These are phyloP conservation scores for Candida insectalens DNA, from an alignment of 805 yeast genomes.

Conservation along the genomic window DNA sequence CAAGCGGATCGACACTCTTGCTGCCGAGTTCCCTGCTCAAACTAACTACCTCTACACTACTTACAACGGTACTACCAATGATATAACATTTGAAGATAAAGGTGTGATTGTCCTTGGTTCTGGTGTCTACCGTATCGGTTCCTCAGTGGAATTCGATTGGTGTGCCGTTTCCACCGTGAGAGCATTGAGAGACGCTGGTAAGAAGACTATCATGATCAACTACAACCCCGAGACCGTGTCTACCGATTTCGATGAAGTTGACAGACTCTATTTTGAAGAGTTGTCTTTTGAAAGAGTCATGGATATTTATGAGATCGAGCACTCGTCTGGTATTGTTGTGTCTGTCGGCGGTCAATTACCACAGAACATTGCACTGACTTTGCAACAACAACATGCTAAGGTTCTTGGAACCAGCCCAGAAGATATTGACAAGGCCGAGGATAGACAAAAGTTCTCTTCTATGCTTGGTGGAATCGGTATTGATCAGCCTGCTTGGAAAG, in stretches of 20 bases:
- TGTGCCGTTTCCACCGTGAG: constrained; percentile 97
- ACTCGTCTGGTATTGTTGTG: constrained; percentile 84
- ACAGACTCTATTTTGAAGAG: constrained; percentile 93
- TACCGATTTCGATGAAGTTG: constrained; percentile 97
- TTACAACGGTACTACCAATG: constrained; percentile 82
- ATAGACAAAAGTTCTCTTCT: constrained; percentile 94
- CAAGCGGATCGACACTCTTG: constrained; percentile 92
- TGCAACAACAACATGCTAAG: constrained; percentile 76
- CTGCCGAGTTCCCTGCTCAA: constrained; percentile 97
- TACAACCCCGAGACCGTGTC: constrained; percentile 98
- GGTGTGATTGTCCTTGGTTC: constrained; percentile 95
- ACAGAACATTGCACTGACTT: constrained; percentile 84
- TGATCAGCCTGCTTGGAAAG: constrained; percentile 98
- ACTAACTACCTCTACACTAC: constrained; percentile 95
- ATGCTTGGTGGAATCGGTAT: constrained; percentile 87
- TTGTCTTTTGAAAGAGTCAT: constrained; percentile 90
- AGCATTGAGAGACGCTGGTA: constrained; percentile 79
- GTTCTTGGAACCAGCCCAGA: constrained; percentile 91
- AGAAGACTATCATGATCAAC: constrained; percentile 91
- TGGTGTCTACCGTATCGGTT: constrained; percentile 98
- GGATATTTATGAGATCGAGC: constrained; percentile 93
- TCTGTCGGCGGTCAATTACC: constrained; percentile 98
- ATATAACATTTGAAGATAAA: constrained; percentile 75
- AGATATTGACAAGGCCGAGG: constrained; percentile 95
- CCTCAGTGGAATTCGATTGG: constrained; percentile 98